Evolutionary conservation across 2,329 filamentous ascomycete genomes (phyloP), one percentile per base, ranked within the genome.

Genomic region (Canariomyces notabilis): DNA sequence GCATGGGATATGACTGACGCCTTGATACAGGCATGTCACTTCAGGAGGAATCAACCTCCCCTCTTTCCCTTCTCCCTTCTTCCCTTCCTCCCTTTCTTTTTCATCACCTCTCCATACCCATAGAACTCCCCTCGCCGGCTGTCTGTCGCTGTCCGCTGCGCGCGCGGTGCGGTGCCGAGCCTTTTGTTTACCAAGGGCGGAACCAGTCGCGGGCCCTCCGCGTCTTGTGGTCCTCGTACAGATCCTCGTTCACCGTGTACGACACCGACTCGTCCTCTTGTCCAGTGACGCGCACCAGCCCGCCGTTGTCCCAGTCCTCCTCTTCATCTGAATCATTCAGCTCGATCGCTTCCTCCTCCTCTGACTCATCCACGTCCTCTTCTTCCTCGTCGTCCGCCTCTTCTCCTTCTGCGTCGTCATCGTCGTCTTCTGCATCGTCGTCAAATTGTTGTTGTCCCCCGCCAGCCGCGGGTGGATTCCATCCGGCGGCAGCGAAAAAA

Each of bases 161-260:
- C n/a, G n/a, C n/a, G n/a, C n/a, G n/a, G n/a, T n/a, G n/a, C n/a
- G n/a, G n/a, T n/a, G n/a, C n/a, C n/a, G n/a, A n/a, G n/a, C n/a
- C 6, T 15, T 21, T 26, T n/a, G 6, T 15, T 42, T 44, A 55
- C 49, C 51, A 56, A 8, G 43, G 42, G 18, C 49, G 51, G 34
- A 47, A 56, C 41, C 48, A 52, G 21, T 50, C 41, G 20, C 53
- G 39, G 29, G 52, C 15, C 38, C 18, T 48, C 38, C 20, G 38
- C 31, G 39, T 48, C 23, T 26, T 37, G n/a, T 42, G 26, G 32
- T 51, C 49, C 21, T 51, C 48, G 15, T 31, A 23, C 2, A 39
- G 3, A 7, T 49, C 42, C 26, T 49, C 42, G 23, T 40, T 32
- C 6, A n/a, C 31, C 4, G 15, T 31, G 31, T 40, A 44, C 40